Evolutionary conservation across 306 rosid genomes (phyloP).

Genomic region (Prunus mira): DNA sequence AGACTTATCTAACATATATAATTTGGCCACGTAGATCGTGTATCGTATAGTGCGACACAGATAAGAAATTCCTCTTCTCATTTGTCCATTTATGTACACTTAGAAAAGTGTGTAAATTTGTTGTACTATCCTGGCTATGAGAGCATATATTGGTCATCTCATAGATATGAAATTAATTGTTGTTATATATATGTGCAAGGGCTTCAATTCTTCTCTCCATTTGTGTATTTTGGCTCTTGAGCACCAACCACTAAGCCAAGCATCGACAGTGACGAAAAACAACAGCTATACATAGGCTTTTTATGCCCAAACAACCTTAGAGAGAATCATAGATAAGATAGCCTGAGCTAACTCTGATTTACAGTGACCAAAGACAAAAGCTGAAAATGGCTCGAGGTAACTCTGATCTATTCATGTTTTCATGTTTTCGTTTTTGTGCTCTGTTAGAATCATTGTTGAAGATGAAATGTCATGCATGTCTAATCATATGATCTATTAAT

Average conservation of each 20-base stretch:
- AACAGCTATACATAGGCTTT: neutral
- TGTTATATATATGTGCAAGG: neutral
- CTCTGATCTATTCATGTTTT: neutral
- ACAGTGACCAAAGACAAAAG: neutral
- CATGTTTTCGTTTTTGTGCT: neutral
- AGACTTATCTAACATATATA: neutral
- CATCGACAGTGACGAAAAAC: neutral
- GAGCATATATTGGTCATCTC: neutral
- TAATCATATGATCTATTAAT: neutral
- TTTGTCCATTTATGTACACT: neutral
- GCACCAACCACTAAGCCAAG: neutral
- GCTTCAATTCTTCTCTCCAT: neutral
- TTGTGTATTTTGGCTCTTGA: neutral
- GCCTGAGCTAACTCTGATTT: no score
- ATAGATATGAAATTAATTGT: neutral
- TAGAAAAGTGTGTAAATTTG: neutral
- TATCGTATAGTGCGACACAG: neutral
- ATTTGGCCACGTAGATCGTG: neutral
- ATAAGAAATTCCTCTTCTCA: neutral
- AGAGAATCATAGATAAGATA: neutral
- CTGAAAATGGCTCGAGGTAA: slow-evolving; percentile 28
- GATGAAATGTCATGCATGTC: neutral
- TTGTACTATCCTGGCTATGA: neutral
- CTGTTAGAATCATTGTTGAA: neutral
- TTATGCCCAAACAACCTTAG: neutral